phyloP scores from a whole-genome alignment of 495 filamentous ascomycete genomes.

The Chaetomium tenue region DNA sequence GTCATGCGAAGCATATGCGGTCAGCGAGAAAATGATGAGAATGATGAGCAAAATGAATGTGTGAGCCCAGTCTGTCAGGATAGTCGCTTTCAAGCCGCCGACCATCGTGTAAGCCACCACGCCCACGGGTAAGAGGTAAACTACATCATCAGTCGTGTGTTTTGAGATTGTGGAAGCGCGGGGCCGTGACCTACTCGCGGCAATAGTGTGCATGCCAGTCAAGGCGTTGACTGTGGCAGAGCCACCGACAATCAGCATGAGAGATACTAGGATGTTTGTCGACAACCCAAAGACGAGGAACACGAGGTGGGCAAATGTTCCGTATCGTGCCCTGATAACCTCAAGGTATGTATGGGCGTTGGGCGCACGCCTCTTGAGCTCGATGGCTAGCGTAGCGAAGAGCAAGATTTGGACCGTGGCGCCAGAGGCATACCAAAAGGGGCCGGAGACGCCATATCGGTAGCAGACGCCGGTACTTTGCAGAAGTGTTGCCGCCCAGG shows the following conservation, averaged over 20 bases:
- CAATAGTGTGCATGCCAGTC: slow-evolving; percentile 82
- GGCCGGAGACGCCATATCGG: slow-evolving; percentile 86
- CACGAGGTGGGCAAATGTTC: slow-evolving; percentile 65
- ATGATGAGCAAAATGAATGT: slow-evolving; percentile 85
- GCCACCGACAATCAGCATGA: slow-evolving; percentile 90
- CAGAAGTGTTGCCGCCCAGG: slow-evolving; percentile 80
- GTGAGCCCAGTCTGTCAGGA: slow-evolving; percentile 62
- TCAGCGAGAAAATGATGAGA: slow-evolving; percentile 87
- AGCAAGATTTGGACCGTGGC: slow-evolving; percentile 77
- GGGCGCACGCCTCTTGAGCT: slow-evolving; percentile 81
- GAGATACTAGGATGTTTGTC: slow-evolving; percentile 82
- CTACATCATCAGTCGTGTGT: slow-evolving; percentile 7
- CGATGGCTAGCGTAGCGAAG: slow-evolving; percentile 91
- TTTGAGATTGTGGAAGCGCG: background rate
- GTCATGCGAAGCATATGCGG: slow-evolving; percentile 73
- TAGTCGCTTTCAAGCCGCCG: slow-evolving; percentile 51
- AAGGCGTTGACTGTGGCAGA: slow-evolving; percentile 80
- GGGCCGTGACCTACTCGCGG: slow-evolving; percentile 54
- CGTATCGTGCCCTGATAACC: slow-evolving; percentile 57
- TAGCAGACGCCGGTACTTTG: slow-evolving; percentile 90
- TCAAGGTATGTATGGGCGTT: slow-evolving; percentile 88
- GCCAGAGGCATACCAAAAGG: slow-evolving; percentile 79
- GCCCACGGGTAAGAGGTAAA: slow-evolving; percentile 84
- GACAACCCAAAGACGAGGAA: slow-evolving; percentile 80
- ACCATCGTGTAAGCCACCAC: slow-evolving; percentile 73